Evolutionary conservation across 1,139 yeast genomes (phyloP), one percentile per base, ranked within the genome.

Genomic region (Zygotorulaspora mrakii): DNA sequence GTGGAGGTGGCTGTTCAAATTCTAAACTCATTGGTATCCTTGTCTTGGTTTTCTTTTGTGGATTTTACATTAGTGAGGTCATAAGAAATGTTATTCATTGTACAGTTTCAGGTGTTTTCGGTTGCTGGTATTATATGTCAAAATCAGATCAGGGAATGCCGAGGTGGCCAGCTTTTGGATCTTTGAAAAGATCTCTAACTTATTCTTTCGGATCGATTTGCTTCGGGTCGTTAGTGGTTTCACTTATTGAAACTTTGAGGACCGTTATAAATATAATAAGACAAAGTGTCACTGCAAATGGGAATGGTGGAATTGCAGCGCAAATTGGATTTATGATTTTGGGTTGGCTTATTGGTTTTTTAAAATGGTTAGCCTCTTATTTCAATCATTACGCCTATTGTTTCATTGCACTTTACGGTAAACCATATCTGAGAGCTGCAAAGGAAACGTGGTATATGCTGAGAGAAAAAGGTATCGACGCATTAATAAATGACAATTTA

Each of bases 311-410:
- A 16, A 73, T 77, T 41, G 70, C 77, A 59, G 78, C 77, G 14
- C 76, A 76, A 11, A 69, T 79, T 51, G 69, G 78, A 1, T 73
- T 70, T 45, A 68, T 77, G 48, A 65, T 76, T 31, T 65, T 81
- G 33, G 87, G 81, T 51, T 74, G 80, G 62, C 54, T 85, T 31
- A 68, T 82, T 35, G 74, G 78, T 8, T 68, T 83, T 38, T 62
- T 88, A 35, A 87, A 86, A 52, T 84, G 95, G 87, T 57, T 83
- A 54, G 84, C 85, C 17, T 73, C 80, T 50, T 89, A 85, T 69
- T 88, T 89, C 68, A 88, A 89, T 66, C 91, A 84, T 58, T 89
- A 87, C 58, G 95, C 96, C 9, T 86, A 84, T 62, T 82, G 94
- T 27, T 87, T 82, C 55, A 73, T 89, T 55, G 95, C 96, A 0